Evolutionary conservation across 1,139 yeast species (phyloP).

Genomic region (Candida tunisiensis): DNA sequence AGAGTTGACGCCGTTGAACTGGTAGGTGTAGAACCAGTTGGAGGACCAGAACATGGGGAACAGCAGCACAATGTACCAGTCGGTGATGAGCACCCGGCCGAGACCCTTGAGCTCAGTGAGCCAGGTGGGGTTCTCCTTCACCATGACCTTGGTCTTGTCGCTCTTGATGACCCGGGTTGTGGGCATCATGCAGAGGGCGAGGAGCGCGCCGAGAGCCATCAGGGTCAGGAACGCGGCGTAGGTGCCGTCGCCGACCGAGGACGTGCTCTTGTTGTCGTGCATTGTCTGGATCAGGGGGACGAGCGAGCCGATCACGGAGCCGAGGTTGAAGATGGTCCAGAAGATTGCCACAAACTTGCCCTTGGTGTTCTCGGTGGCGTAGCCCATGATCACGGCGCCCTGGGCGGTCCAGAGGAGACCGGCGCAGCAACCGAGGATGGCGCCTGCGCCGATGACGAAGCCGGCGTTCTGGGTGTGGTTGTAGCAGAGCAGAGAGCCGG

Average conservation of each 20-base stretch:
- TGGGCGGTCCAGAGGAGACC: conserved; percentile 45
- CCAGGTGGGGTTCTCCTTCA: conserved; percentile 30
- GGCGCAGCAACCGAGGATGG: conserved; percentile 42
- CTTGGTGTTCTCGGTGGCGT: conserved; percentile 37
- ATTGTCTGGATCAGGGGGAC: conserved; percentile 38
- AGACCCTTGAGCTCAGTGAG: conserved; percentile 29
- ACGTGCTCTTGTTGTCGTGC: conserved; percentile 17
- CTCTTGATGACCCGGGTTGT: conserved; percentile 31
- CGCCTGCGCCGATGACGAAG: conserved; percentile 42
- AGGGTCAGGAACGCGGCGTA: conserved; percentile 40
- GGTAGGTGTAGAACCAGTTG: conserved; percentile 52
- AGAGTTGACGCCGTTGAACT: conserved; percentile 40
- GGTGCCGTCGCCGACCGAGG: conserved; percentile 33
- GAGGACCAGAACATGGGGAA: conserved; percentile 50
- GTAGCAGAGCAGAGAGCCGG: conserved; percentile 33
- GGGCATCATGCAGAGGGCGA: conserved; percentile 34
- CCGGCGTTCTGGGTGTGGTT: conserved; percentile 32
- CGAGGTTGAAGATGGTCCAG: conserved; percentile 49
- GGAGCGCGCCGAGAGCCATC: conserved; percentile 31
- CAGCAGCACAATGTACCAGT: conserved; percentile 28
- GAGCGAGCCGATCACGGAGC: conserved; percentile 42
- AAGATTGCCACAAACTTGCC: conserved; percentile 36
- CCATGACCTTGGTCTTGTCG: conserved; percentile 34
- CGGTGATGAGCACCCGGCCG: conserved; percentile 24
- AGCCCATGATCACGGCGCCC: conserved; percentile 39